phyloP scores from a whole-genome alignment of 1,139 yeast species.

The Diutina mesorugosa region DNA sequence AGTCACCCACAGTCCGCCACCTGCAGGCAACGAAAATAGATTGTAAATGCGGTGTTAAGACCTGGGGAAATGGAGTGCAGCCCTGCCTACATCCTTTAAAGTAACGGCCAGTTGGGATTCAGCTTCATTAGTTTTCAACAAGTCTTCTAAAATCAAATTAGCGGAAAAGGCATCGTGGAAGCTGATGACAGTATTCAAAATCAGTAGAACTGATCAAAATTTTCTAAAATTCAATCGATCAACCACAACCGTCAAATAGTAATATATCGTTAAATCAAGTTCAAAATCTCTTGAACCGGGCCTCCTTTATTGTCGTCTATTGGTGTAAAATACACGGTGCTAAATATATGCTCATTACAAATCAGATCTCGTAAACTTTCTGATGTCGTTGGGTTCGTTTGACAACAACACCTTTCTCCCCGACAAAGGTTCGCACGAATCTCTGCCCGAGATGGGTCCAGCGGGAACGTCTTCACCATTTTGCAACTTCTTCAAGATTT shows the following conservation, averaged over 20 bases:
- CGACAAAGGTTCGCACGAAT: constrained; percentile 63
- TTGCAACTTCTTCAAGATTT: constrained; percentile 50
- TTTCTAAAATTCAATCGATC: no score
- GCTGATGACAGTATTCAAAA: no score
- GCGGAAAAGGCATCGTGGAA: no score
- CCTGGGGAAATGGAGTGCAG: background rate
- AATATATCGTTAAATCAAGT: no score
- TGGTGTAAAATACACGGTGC: background rate
- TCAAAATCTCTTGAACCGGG: background rate
- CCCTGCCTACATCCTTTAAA: background rate
- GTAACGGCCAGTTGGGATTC: no score
- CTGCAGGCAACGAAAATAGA: background rate
- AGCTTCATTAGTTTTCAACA: no score
- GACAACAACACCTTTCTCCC: constrained; percentile 55
- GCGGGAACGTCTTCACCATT: constrained; percentile 46
- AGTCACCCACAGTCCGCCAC: background rate
- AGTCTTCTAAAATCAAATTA: no score
- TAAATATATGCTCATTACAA: constrained; percentile 11
- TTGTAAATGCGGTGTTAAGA: background rate
- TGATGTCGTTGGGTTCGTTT: constrained; percentile 56
- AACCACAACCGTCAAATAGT: no score
- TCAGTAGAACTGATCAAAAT: no score
- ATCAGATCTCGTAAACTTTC: constrained; percentile 44
- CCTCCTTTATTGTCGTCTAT: background rate
- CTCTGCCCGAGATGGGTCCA: constrained; percentile 65